Base-by-base conservation (phyloP, 2,329 filamentous ascomycete genomes). In the Ustulina deusta region DNA sequence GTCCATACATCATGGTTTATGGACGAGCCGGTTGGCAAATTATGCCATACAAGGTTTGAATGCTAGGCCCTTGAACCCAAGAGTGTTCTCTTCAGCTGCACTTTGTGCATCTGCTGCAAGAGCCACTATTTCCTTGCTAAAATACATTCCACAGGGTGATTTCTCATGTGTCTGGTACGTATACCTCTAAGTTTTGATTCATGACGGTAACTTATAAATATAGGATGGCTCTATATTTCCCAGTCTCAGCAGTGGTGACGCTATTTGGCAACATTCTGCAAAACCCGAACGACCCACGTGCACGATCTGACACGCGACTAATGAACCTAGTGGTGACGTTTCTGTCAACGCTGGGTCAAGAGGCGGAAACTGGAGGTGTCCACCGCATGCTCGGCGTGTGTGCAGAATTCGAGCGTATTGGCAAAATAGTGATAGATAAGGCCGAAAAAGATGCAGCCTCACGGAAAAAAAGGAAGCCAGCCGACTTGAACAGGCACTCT, bases 1-100 rank as follows among this genome's bases (percentile, higher is more conserved):
- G 96, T 97, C 93, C 48, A 92, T 98, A 34, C 96, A 98, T 75
- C 94, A 97, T 77, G 96, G 96, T 15, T 97, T 97, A 81, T 99
- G 96, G 96, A 98, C 95, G 0, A 97, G 93, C 76, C 89, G 96
- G 42, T 82, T 99, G 46, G 97, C 94, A 42, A 95, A 98, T 75
- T 98, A 94, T 76, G 96, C 96, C 17, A 96, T 98, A 63, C 93
- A 97, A 79, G 96, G 96, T 0, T 84, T 97, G 48, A 98, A 98
- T 78, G 91, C 94, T 0, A 87, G 92, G 71, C 94, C 96, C 0
- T 81, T 99, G 61, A 99, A 98, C 77, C 96, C 96, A 0, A 86
- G 96, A 73, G 93, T 99, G 9, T 99, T 97, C 81, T 94, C 94
- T 55, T 97, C 94, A 1, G 94, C 96, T 5, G 92, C 93, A 2